phyloP scores from a whole-genome alignment of 371 early-diverging fungal genomes.

The Saksenaea vasiformis region DNA sequence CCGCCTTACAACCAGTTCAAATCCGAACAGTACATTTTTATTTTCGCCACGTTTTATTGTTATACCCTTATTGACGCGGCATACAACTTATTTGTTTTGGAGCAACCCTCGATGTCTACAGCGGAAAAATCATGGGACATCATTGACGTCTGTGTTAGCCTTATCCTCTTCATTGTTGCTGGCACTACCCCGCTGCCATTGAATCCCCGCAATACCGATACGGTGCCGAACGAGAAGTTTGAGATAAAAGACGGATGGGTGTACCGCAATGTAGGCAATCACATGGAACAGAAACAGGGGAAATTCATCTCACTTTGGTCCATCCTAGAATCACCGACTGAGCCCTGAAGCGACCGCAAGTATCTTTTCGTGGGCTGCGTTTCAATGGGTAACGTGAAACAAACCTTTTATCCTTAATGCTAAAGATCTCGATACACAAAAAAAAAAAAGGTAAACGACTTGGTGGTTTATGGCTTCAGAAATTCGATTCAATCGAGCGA shows the following conservation, averaged over 20 bases:
- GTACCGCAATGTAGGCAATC: slow-evolving; percentile 23
- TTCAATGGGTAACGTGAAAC: slow-evolving; percentile 36
- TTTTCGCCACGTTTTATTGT: not conserved
- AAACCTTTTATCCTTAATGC: not conserved
- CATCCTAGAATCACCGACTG: slow-evolving; percentile 19
- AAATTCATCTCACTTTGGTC: not conserved
- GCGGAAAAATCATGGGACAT: not conserved
- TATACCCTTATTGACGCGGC: not conserved
- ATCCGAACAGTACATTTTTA: not conserved
- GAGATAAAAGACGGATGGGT: slow-evolving; percentile 27
- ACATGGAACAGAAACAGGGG: not conserved
- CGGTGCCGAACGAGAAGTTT: slow-evolving; percentile 23
- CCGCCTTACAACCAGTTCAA: not conserved
- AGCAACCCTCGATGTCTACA: too few species aligned
- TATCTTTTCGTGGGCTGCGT: slow-evolving; percentile 35
- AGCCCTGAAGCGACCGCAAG: slow-evolving; percentile 44
- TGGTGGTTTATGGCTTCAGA: slow-evolving; percentile 32
- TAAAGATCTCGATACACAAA: not conserved
- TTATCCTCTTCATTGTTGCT: slow-evolving; percentile 7
- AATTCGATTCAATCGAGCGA: slow-evolving; percentile 24
- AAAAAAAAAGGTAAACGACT: slow-evolving; percentile 29
- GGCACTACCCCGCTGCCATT: slow-evolving; percentile 29
- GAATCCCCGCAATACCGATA: slow-evolving; percentile 31
- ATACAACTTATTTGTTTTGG: not conserved
- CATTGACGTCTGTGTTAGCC: not conserved